Percentiles rank a stretch among this genome's conserved stretches.
Evolutionary conservation across 345 rosid species (phyloP).

Genomic region (Corymbia maculata): DNA sequence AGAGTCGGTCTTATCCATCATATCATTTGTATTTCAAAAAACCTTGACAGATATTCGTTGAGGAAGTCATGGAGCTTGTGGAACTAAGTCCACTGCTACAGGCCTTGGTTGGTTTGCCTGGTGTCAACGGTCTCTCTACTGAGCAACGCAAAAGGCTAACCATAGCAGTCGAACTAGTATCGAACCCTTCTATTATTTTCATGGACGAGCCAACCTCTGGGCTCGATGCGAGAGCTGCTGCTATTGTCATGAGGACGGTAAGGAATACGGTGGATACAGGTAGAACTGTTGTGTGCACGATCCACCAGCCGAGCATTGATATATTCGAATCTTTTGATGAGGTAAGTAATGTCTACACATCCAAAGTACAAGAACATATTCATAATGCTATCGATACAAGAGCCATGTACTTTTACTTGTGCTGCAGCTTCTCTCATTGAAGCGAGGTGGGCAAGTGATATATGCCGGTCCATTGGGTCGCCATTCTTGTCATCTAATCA

Average conservation of each 20-base stretch:
- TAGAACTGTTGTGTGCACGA: conserved; percentile 88
- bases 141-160: conserved; percentile 89
- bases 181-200: conserved; percentile 84
- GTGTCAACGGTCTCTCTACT: conserved; percentile 70
- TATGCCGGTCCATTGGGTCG: conserved; percentile 39
- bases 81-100: conserved; percentile 49
- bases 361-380: background rate
- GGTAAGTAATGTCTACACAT: conserved; percentile 15
- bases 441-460: conserved; percentile 41
- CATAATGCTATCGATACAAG: background rate
- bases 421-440: conserved; percentile 30
- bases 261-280: conserved; percentile 89
- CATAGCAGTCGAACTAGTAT: conserved; percentile 86
- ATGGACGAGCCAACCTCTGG: conserved; percentile 99
- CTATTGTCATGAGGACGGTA: conserved; percentile 83
- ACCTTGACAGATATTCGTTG: conserved; percentile 54
- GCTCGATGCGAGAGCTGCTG: conserved; percentile 90
- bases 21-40: background rate
- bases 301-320: conserved; percentile 89
- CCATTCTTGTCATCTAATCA: conserved; percentile 21
- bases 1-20: background rate
- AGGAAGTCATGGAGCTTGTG: conserved; percentile 83
- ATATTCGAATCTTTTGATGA: conserved; percentile 92
- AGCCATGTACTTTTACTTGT: background rate
- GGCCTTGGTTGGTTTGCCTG: conserved; percentile 72